These are phyloP conservation scores for Dictyostelium firmibasis DNA, from an alignment of 78 protist species.

Conservation along the genomic window DNA sequence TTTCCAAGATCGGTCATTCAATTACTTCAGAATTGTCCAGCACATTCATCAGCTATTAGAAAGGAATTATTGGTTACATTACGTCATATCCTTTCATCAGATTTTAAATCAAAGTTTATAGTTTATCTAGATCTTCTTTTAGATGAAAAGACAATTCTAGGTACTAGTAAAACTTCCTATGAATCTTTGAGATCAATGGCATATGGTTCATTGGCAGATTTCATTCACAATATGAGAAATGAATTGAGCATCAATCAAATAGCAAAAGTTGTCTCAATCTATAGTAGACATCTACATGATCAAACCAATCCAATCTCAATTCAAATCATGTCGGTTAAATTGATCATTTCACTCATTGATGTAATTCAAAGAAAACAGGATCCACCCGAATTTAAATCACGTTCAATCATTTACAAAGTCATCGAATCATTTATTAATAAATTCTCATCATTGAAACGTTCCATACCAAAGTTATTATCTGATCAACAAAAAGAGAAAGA, in stretches of 20 bases:
- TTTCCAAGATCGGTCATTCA: conserved; percentile 90
- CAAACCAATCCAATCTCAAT: conserved; percentile 82
- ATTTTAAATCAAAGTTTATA: conserved; percentile 90
- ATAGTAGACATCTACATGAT: conserved; percentile 91
- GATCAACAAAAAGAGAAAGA: neutral
- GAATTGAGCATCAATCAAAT: conserved; percentile 84
- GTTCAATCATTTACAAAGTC: conserved; percentile 83
- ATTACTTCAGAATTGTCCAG: conserved; percentile 87
- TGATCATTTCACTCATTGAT: conserved; percentile 93
- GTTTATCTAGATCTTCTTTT: conserved; percentile 87
- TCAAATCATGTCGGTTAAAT: conserved; percentile 92
- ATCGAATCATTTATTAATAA: conserved; percentile 87
- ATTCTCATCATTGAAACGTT: conserved; percentile 72
- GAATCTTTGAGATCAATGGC: conserved; percentile 93
- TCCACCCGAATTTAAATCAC: conserved; percentile 30
- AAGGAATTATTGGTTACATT: conserved; percentile 92
- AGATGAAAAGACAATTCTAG: conserved; percentile 88
- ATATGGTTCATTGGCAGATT: conserved; percentile 91
- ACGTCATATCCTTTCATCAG: conserved; percentile 91
- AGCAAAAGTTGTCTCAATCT: conserved; percentile 81
- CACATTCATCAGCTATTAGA: conserved; percentile 85
- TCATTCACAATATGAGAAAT: conserved; percentile 90
- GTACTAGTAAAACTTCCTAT: conserved; percentile 70
- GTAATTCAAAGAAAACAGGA: conserved; percentile 61
- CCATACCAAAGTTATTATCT: conserved; percentile 74